phyloP scores from a whole-genome alignment of 2,329 filamentous ascomycete species.

The Zalaria sp. region DNA sequence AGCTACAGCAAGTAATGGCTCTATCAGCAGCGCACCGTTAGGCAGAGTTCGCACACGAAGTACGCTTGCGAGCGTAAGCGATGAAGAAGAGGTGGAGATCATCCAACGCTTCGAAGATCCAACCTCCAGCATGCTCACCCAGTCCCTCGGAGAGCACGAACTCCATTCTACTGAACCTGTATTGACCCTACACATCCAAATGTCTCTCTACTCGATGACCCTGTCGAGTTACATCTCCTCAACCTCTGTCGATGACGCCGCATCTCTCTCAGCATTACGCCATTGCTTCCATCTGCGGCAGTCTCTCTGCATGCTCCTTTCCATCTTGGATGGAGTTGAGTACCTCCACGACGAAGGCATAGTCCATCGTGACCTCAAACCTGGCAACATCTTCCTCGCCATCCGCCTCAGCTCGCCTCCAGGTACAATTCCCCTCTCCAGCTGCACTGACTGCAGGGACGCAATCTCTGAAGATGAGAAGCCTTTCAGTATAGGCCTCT shows the following conservation, averaged over 20 bases:
- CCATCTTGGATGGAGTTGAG: constrained; percentile 47
- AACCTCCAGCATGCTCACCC: constrained; percentile 15
- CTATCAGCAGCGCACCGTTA: not conserved
- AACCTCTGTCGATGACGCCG: constrained; percentile 10
- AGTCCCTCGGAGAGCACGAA: constrained; percentile 1
- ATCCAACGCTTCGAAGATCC: constrained; percentile 28
- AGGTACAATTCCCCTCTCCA: constrained; percentile 31
- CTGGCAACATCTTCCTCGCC: constrained; percentile 52
- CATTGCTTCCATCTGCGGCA: constrained; percentile 51
- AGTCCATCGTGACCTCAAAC: constrained; percentile 54
- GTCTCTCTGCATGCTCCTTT: constrained; percentile 42
- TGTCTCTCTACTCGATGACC: constrained; percentile 50
- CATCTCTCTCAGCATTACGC: constrained; percentile 15
- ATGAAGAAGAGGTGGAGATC: constrained; percentile 35
- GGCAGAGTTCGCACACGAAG: constrained; percentile 13
- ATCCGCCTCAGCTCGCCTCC: constrained; percentile 17
- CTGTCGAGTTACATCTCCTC: constrained; percentile 42
- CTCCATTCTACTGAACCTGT: constrained; percentile 7
- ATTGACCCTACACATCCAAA: constrained; percentile 51
- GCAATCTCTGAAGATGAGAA: no score
- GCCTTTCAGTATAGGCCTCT: constrained; percentile 36
- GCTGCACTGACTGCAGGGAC: constrained; percentile 26
- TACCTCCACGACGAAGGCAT: constrained; percentile 49
- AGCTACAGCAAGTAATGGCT: not conserved
- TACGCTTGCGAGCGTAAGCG: constrained; percentile 10